A percentile compares a stretch with the other conserved stretches of the same genome.
Evolutionary conservation across 1,284 basidiomycete species (phyloP).

Genomic region (Wallemia ichthyophaga): DNA sequence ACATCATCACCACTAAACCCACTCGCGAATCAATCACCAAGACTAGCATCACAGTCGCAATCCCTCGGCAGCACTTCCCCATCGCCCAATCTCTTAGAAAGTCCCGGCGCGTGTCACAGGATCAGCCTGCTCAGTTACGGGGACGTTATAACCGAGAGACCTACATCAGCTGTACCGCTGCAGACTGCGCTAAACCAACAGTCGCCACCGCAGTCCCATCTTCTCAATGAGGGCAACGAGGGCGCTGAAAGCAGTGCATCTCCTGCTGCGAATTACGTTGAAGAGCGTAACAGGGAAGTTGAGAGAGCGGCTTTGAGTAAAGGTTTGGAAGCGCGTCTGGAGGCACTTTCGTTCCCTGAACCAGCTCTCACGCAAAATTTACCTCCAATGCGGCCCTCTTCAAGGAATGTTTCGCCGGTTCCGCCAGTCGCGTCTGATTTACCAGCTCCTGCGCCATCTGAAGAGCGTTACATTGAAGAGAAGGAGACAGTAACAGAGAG

Average conservation of each 20-base stretch:
- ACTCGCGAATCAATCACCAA: neutral
- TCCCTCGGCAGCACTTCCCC: neutral
- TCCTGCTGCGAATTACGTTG: neutral
- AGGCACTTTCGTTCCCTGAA: neutral
- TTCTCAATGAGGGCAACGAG: neutral
- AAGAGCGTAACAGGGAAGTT: neutral
- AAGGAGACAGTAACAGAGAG: neutral
- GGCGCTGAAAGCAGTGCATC: neutral
- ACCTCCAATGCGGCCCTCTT: neutral
- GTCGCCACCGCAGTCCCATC: neutral
- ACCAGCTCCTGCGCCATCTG: neutral
- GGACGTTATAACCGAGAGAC: neutral
- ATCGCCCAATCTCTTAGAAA: neutral
- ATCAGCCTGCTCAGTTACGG: neutral
- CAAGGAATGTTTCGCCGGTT: neutral
- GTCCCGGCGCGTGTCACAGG: neutral
- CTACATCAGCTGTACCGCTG: neutral
- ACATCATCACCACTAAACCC: neutral
- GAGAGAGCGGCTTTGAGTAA: neutral
- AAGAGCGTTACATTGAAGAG: neutral
- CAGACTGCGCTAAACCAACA: neutral
- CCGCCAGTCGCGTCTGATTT: neutral
- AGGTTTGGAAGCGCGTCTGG: constrained; percentile 1
- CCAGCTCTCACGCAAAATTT: neutral
- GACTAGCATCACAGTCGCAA: neutral